Conservation (phyloP, 2,329 filamentous ascomycete genomes). For the Xylariaceae sp. region DNA sequence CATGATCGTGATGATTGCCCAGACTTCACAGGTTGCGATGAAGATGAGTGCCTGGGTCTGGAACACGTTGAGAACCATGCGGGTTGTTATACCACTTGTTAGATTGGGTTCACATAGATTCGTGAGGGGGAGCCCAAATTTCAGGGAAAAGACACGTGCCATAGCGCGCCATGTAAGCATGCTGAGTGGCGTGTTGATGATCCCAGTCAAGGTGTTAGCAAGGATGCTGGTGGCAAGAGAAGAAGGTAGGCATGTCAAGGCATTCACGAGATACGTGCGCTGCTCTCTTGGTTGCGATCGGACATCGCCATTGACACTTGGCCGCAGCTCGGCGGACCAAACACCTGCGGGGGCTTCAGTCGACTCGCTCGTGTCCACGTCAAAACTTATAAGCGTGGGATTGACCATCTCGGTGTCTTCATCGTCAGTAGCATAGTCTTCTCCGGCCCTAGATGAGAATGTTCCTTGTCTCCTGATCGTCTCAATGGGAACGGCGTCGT, state of each 20-base stretch:
- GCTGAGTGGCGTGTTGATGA: conserved; percentile 46
- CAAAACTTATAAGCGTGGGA: conserved; percentile 57
- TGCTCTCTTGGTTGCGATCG: conserved; percentile 31
- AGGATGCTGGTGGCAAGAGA: conserved; percentile 45
- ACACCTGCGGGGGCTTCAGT: conserved; percentile 47
- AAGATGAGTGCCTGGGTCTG: conserved; percentile 44
- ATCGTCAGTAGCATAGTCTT: conserved; percentile 53
- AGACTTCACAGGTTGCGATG: conserved; percentile 41
- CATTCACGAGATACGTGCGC: conserved; percentile 42
- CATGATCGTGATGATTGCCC: conserved; percentile 38
- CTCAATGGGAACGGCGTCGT: conserved; percentile 29
- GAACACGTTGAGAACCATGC: conserved; percentile 42
- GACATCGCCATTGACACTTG: conserved; percentile 37
- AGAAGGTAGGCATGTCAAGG: conserved; percentile 48
- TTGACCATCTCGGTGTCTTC: conserved; percentile 53
- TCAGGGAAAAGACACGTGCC: conserved; percentile 39
- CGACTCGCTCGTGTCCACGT: conserved; percentile 55
- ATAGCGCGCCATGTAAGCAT: conserved; percentile 42
- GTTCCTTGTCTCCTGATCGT: conserved; percentile 42
- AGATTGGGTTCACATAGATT: conserved; percentile 39
- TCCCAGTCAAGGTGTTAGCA: conserved; percentile 38
- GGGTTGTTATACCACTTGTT: conserved; percentile 36
- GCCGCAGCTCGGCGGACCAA: conserved; percentile 57
- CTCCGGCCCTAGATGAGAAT: conserved; percentile 41
- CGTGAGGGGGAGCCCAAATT: conserved; percentile 34